Conservation (phyloP, 352 stramenopile species). For the Phytophthora pisi region DNA sequence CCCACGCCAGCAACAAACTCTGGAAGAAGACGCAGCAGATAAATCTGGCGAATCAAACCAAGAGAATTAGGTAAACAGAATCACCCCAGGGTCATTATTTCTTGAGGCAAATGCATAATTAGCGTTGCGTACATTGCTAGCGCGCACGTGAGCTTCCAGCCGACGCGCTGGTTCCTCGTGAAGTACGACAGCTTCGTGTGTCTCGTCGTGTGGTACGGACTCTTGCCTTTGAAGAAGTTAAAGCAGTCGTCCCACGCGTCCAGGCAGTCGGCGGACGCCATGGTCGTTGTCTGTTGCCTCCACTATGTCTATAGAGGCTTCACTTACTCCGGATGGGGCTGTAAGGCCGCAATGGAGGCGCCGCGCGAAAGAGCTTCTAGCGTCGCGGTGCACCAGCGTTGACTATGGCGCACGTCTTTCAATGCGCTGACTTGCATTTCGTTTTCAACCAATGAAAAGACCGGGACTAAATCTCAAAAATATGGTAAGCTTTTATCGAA, state of each 20-base stretch:
- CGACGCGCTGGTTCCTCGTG: constrained; percentile 54
- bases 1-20: constrained; percentile 53
- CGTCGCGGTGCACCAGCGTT: not conserved
- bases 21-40: constrained; percentile 59
- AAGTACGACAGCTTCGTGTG: constrained; percentile 53
- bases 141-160: constrained; percentile 65
- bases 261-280: constrained; percentile 37
- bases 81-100: not conserved
- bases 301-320: constrained; percentile 5
- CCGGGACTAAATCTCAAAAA: not conserved
- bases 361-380: not conserved
- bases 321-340: constrained; percentile 1
- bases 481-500: not conserved
- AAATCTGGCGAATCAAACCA: constrained; percentile 37
- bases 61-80: not conserved
- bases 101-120: not conserved
- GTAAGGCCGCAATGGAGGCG: not conserved
- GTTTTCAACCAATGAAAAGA: constrained; percentile 22
- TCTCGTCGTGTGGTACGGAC: constrained; percentile 56
- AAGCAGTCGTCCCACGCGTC: constrained; percentile 62
- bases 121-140: constrained; percentile 50
- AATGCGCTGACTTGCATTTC: constrained; percentile 11
- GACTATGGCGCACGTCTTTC: constrained; percentile 18
- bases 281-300: constrained; percentile 5
- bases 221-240: constrained; percentile 76